phyloP scores from a whole-genome alignment of 768 basidiomycete genomes.

The Mycena haematopus region DNA sequence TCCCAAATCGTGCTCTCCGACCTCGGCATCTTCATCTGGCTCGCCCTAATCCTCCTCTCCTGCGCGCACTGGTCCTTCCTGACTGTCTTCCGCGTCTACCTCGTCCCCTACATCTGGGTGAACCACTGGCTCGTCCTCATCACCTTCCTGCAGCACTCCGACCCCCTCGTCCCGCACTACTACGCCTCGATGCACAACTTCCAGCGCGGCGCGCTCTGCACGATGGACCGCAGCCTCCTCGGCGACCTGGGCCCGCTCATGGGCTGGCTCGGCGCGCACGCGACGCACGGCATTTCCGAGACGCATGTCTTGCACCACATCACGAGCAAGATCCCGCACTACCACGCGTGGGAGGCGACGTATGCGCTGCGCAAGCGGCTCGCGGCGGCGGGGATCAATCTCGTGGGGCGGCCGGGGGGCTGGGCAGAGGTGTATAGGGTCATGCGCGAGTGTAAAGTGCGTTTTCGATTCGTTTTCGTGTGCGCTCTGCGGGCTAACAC shows the following conservation, averaged over 20 bases:
- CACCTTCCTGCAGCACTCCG: conserved; percentile 69
- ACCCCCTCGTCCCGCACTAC: conserved; percentile 65
- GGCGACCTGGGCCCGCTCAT: conserved; percentile 58
- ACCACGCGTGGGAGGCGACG: conserved; percentile 68
- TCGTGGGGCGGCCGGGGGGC: conserved; percentile 54
- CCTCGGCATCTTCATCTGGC: conserved; percentile 79
- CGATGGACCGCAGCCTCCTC: conserved; percentile 59
- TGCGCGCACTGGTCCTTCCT: conserved; percentile 68
- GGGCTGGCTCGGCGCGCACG: conserved; percentile 59
- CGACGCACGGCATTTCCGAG: conserved; percentile 67
- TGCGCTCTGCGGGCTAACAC: conserved; percentile 9
- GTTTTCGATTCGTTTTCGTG: conserved; percentile 15
- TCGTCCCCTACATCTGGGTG: conserved; percentile 59
- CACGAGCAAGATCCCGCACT: conserved; percentile 71
- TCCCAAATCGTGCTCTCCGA: conserved; percentile 82
- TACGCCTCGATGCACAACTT: conserved; percentile 57
- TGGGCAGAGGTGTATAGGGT: conserved; percentile 56
- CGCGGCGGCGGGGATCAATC: conserved; percentile 44
- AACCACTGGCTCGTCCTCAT: conserved; percentile 48
- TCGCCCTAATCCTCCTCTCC: conserved; percentile 60
- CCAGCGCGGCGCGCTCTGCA: conserved; percentile 62
- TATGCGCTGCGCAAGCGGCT: conserved; percentile 62
- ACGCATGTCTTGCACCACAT: conserved; percentile 71
- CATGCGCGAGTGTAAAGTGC: conserved; percentile 47
- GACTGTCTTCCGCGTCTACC: conserved; percentile 79